Evolutionary conservation across 495 filamentous ascomycete species (phyloP), one percentile per base, ranked within the genome.

Genomic region (Hypoxylon crocopeplum): DNA sequence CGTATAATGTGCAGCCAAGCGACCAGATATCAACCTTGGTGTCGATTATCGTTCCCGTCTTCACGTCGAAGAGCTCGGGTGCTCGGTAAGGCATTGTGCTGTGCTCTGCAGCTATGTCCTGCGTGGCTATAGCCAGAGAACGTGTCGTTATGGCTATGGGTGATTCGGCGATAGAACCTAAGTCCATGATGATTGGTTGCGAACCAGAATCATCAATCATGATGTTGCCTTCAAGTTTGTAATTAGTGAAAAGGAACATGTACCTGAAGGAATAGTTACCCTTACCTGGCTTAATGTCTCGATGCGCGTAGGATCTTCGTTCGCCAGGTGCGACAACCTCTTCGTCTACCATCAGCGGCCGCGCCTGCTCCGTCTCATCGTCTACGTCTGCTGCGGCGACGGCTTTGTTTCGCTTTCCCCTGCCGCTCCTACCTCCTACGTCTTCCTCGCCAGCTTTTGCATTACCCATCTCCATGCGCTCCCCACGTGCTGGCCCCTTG

Each of bases 21-120:
- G 91, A 96, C 94, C 94, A 98, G 61, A 98, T 95, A 67, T 98
- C 94, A 33, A 96, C 94, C 71, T 97, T 98, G 13, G 94, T 96
- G 70, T 98, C 94, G 64, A 98, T 87, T 38, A 90, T 83, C 7
- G 87, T 88, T 29, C 91, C 93, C 2, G 92, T 97, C 72, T 97
- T 96, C 50, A 98, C 95, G 67, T 98, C 94, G 71, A 98, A 98
- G 27, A 98, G 86, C 74, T 98, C 94, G 0, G 94, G 94, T 1
- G 94, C 94, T 42, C 94, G 91, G 74, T 98, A 98, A 1, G 95
- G 93, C 92, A 98, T 97, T 11, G 94, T 98, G 58, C 86, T 91
- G 77, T 97, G 93, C 71, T 98, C 94, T 6, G 93, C 94, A 6
- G 94, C 94, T 13, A 84, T 89, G 64, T 98, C 94, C 74, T 98